Conservation (phyloP, 176 grass and related monocot species). For the Oryza longistaminata region DNA sequence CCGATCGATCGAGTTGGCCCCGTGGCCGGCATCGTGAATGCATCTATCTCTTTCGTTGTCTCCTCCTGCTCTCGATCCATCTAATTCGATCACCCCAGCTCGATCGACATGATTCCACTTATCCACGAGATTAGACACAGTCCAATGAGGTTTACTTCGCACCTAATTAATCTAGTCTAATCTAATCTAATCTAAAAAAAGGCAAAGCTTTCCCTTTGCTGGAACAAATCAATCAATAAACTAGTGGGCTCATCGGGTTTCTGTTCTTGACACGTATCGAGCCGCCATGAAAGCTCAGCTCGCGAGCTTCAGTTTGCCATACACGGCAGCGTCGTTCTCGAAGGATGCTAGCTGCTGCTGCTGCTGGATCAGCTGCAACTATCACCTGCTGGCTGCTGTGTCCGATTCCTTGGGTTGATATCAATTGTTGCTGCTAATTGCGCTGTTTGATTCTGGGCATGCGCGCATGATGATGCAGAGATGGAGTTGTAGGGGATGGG, state of each 20-base stretch:
- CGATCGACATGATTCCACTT: neutral
- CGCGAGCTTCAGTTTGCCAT: too few relatives aligned
- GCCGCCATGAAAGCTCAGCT: neutral
- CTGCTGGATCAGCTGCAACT: neutral
- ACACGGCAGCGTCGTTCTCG: neutral
- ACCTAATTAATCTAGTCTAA: conserved; percentile 1
- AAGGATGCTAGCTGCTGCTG: neutral
- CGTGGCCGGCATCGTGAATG: neutral
- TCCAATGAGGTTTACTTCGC: neutral
- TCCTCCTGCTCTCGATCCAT: neutral
- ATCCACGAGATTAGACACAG: neutral
- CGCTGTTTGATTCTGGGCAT: neutral
- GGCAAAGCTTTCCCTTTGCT: neutral
- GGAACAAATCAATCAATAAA: neutral
- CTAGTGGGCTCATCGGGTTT: neutral
- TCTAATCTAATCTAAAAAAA: neutral
- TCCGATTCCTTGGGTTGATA: neutral
- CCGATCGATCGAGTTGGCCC: neutral
- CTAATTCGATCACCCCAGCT: neutral
- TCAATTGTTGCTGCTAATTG: neutral
- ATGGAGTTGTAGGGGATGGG: neutral
- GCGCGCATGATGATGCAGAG: too few relatives aligned
- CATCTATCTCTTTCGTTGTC: neutral
- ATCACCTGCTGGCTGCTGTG: neutral
- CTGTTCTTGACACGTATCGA: conserved; percentile 28